Base-by-base conservation (phyloP, 805 yeast genomes). In the Candida maltosa region DNA sequence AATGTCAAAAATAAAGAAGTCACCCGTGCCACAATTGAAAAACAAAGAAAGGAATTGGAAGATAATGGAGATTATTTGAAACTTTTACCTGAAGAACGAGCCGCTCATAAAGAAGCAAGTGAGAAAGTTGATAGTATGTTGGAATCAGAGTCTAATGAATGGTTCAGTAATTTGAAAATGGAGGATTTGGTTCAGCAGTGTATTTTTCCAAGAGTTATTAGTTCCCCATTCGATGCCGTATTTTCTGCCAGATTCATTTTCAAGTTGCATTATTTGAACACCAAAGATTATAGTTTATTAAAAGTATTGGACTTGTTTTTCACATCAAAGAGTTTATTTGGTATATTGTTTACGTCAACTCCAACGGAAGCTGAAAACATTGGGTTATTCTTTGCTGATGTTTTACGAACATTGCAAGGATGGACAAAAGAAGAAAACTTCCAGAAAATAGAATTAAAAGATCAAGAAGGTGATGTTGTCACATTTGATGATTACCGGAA, bases 211-310 rank as follows among this genome's bases (percentile, higher is more conserved):
- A 68, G 97, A 44, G 71, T 80, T 3, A 55, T 83, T 2, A 87
- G 83, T 44, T 85, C 96, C 0, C 78, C 94, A 0, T 75, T 81
- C 42, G 97, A 88, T 60, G 95, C 96, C 0, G 65, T 83, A 0
- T 89, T 63, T 51, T 58, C 79, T 23, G 76, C 84, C 0, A 66
- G 69, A 37, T 86, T 88, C 49, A 42, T 87, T 6, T 70, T 76
- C 38, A 60, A 67, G 29, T 47, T 79, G 14, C 76, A 80, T 36
- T 52, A 60, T 0, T 32, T 65, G 16, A 42, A 55, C 5, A 47
- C 63, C 0, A 46, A 56, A 7, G 60, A 71, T 15, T 65, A 65
- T 29, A 54, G 63, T 3, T 39, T 79, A 3, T 40, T 73, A 16
- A 41, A 42, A 5, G 42, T 75, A 2, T 50, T 76, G 19, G 68